Conservation (phyloP, 169 alveolate genomes). For the Amoebophrya sp. region DNA sequence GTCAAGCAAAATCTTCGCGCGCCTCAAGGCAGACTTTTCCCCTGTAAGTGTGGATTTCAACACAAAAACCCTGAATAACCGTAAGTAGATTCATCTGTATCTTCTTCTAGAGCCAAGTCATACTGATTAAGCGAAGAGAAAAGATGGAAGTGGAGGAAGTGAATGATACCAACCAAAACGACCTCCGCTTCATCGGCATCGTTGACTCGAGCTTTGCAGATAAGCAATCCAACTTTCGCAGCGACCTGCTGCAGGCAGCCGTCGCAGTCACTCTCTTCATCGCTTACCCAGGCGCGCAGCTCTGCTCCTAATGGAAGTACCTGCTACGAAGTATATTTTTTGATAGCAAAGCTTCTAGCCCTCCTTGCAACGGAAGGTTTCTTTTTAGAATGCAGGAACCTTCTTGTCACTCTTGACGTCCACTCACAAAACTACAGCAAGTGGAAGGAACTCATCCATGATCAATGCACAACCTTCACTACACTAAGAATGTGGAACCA, state of each 20-base stretch:
- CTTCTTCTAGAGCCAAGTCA: too few relatives aligned
- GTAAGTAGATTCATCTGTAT: too few relatives aligned
- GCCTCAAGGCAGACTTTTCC: neutral
- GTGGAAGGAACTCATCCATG: too few relatives aligned
- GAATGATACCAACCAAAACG: neutral
- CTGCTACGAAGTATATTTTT: neutral
- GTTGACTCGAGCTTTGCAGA: neutral
- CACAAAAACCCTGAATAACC: too few relatives aligned
- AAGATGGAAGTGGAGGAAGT: too few relatives aligned
- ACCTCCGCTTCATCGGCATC: neutral
- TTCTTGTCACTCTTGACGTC: too few relatives aligned
- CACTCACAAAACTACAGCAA: too few relatives aligned
- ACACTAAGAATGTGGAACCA: too few relatives aligned
- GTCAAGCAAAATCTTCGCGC: neutral
- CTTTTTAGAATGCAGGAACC: too few relatives aligned
- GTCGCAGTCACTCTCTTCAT: neutral
- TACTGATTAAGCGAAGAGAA: too few relatives aligned
- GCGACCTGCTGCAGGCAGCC: conserved; percentile 20
- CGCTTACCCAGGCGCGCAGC: neutral
- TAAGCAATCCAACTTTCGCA: neutral
- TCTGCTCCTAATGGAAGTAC: neutral
- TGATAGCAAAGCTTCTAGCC: neutral
- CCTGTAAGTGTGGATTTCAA: neutral
- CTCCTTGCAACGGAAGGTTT: neutral
- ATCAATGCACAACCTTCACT: too few relatives aligned